Evolutionary conservation across 2,329 filamentous ascomycete genomes (phyloP), one percentile per base, ranked within the genome.

Genomic region (Fusarium ramigenum): DNA sequence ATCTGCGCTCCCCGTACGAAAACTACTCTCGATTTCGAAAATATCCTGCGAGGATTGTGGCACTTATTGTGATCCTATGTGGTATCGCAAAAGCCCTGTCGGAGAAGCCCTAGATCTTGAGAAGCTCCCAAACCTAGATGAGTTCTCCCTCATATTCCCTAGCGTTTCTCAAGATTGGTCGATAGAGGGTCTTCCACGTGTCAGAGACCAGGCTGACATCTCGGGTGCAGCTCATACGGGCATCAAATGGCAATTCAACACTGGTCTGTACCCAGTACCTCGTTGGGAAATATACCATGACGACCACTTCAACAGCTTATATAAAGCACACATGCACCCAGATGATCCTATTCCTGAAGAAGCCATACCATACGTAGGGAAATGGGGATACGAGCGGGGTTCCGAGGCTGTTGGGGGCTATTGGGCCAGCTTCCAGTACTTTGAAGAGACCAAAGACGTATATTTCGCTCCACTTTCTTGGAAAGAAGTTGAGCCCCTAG

Each of bases 111-210:
- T 47, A 16, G 25, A 2, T 0, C 44, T 47, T 30, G 25, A 47
- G 25, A 47, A 30, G 0, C 44, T 47, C 19, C 44, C 25, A 3
- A 47, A 30, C 2, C 44, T 47, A 2, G 25, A 47, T 1, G 44
- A 49, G 7, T 49, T 49, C 14, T 30, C 46, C 8, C 9, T 18
- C 0, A 30, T 49, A n/a, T 30, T 30, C 9, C 46, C 46, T 2
- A 49, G 0, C 3, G 46, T 18, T 0, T 0, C 25, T n/a, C 4
- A 0, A 4, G 0, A 2, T 9, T 47, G 28, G 44, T n/a, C 6
- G 28, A 47, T 30, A 16, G 28, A 49, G 28, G 28, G 25, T 28
- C 25, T 28, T 28, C 25, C 25, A 28, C 25, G 25, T 28, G 25
- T 28, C 7, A 28, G 25, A 28, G 25, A 28, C 25, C 25, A 28